Conservation (phyloP, 306 rosid species). For the Purshia tridentata region DNA sequence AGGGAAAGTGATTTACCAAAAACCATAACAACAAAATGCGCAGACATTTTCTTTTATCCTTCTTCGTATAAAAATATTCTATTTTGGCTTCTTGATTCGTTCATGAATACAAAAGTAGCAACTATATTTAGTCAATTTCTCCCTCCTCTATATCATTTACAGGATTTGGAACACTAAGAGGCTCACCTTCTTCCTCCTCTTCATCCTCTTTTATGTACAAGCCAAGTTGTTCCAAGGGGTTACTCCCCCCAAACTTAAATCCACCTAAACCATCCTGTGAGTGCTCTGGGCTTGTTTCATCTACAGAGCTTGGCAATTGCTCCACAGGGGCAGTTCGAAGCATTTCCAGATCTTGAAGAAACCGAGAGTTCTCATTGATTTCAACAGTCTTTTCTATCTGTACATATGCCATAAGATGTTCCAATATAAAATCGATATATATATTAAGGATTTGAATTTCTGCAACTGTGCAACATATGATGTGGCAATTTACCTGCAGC, state of each 20-base stretch:
- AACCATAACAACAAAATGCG: neutral
- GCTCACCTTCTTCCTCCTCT: slow-evolving; percentile 75
- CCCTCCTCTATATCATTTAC: slow-evolving; percentile 79
- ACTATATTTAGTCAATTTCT: slow-evolving; percentile 56
- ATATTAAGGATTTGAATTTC: neutral
- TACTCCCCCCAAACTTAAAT: slow-evolving; percentile 64
- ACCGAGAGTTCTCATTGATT: slow-evolving; percentile 72
- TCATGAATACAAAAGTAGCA: slow-evolving; percentile 23
- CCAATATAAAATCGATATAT: slow-evolving; percentile 28
- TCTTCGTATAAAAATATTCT: neutral
- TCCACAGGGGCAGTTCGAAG: slow-evolving; percentile 61
- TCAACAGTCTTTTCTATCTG: slow-evolving; percentile 90
- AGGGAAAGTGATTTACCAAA: neutral
- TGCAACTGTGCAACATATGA: slow-evolving; percentile 23
- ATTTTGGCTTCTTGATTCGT: slow-evolving; percentile 16
- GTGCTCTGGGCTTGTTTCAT: slow-evolving; percentile 69
- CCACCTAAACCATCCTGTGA: slow-evolving; percentile 66
- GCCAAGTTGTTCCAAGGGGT: slow-evolving; percentile 77
- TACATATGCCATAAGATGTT: slow-evolving; percentile 27
- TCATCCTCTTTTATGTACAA: slow-evolving; percentile 74
- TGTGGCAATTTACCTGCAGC: slow-evolving; percentile 53
- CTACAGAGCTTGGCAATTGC: slow-evolving; percentile 58
- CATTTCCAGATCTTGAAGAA: slow-evolving; percentile 78
- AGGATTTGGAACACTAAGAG: slow-evolving; percentile 37
- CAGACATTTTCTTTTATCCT: neutral